Base-by-base conservation (phyloP, 192 early-diverging fungal species). In the Gamsiella multidivaricata region DNA sequence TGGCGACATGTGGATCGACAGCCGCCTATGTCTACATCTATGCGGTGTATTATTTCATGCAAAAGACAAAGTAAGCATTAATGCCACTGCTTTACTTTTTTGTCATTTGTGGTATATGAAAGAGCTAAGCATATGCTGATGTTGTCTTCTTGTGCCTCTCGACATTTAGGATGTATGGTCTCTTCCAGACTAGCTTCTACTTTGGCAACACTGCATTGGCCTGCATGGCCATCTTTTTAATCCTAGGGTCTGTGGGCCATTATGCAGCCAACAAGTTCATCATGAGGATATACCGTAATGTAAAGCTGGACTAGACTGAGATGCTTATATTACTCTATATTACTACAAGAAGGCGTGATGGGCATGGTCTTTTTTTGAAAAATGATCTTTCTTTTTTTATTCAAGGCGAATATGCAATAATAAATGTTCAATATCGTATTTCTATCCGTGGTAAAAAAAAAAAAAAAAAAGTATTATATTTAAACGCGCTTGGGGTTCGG, bases 111-210 rank as follows among this genome's bases (percentile, higher is more conserved):
- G 14, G 14, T 10, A 41, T 10, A 41, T 7, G 14, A 41, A 41
- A 41, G 17, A 28, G 26, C n/a, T n/a, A n/a, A n/a, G n/a, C n/a
- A n/a, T n/a, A n/a, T n/a, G n/a, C 41, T 32, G 62, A 60, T 53
- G 54, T 22, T 20, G 9, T 29, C 78, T 57, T 41, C 46, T 28
- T 37, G 20, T 61, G 54, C 32, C 32, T 6, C 39, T 53, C 26
- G 2, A 7, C 58, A 39, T 52, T 25, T 66, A 94, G 91, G 81
- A 94, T 94, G 93, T 84, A 89, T 67, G 93, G 93, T 4, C 54
- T 88, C 15, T 92, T 94, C 70, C 93, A 94, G 62, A 86, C 89
- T 11, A 87, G 85, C 20, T 94, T 91, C 71, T 94, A 92, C 70
- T 94, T 94, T 84, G 92, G 91, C 49, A 92, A 94, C 59, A 92